Evolutionary conservation across 257 asterid species (phyloP).

Genomic region (Sherardia arvensis): DNA sequence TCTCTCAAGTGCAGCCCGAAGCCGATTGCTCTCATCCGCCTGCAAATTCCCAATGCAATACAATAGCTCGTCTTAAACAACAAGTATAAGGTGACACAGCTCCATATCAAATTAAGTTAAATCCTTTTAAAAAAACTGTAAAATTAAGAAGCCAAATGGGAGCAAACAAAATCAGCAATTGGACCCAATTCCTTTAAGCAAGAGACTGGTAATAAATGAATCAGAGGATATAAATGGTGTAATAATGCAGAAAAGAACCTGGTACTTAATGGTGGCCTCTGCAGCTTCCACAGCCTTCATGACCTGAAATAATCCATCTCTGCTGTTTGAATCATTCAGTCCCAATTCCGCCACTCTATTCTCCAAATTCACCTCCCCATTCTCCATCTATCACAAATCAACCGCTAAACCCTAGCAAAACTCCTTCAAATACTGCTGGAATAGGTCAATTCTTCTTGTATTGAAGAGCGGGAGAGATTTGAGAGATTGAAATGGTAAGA

Average conservation of each 20-base stretch:
- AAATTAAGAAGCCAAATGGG: not conserved
- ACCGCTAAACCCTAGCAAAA: not conserved
- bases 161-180: not conserved
- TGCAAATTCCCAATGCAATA: slow-evolving; percentile 23
- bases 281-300: slow-evolving; percentile 98
- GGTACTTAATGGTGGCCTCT: slow-evolving; percentile 82
- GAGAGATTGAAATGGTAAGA: not conserved
- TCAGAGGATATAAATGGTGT: not conserved
- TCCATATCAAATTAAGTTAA: not conserved
- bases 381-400: slow-evolving; percentile 39
- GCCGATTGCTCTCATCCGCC: slow-evolving; percentile 88
- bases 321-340: slow-evolving; percentile 42
- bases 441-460: not conserved
- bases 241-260: slow-evolving; percentile 29
- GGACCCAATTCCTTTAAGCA: not conserved
- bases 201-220: not conserved
- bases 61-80: slow-evolving; percentile 3
- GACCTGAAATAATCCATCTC: slow-evolving; percentile 75
- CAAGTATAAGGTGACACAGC: not conserved
- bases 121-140: not conserved
- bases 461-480: not conserved
- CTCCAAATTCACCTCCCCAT: slow-evolving; percentile 49
- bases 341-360: slow-evolving; percentile 43
- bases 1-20: slow-evolving; percentile 75
- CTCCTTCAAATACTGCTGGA: not conserved